Conservation (phyloP, 768 basidiomycete genomes). For the Hemileccinum impolitum region DNA sequence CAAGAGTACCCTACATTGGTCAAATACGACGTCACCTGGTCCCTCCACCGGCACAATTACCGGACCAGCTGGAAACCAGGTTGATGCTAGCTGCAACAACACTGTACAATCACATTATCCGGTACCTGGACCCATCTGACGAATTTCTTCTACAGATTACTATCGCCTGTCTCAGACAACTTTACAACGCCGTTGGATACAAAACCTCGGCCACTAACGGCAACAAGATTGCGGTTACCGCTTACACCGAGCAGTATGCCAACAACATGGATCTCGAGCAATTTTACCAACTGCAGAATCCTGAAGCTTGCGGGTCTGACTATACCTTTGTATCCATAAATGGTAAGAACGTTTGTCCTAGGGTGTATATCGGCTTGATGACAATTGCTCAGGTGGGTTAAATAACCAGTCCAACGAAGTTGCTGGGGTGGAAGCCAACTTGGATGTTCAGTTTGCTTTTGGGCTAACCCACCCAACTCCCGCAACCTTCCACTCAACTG, state of each 20-base stretch:
- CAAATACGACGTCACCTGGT: conserved; percentile 7
- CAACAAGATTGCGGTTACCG: conserved; percentile 54
- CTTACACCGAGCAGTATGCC: conserved; percentile 51
- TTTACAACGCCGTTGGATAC: conserved; percentile 53
- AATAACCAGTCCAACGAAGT: conserved; percentile 52
- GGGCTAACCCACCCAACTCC: conserved; percentile 65
- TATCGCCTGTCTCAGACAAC: conserved; percentile 47
- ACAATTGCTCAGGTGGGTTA: conserved; percentile 43
- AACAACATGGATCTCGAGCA: conserved; percentile 49
- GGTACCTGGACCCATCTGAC: neutral
- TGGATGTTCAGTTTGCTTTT: conserved; percentile 66
- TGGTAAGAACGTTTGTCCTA: conserved; percentile 34
- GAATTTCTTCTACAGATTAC: conserved; percentile 37
- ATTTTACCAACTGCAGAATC: conserved; percentile 49
- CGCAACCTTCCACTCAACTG: conserved; percentile 58
- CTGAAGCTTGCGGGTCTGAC: conserved; percentile 45
- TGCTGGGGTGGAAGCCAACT: conserved; percentile 62
- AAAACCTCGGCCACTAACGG: conserved; percentile 39
- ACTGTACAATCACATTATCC: conserved; percentile 17
- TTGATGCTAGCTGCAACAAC: conserved; percentile 47
- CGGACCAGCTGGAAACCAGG: conserved; percentile 34
- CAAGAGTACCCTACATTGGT: conserved; percentile 38
- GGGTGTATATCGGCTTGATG: conserved; percentile 3
- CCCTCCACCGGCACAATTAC: conserved; percentile 17
- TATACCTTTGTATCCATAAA: conserved; percentile 55